phyloP scores from a whole-genome alignment of 768 basidiomycete genomes.

The Amanita rimosa region DNA sequence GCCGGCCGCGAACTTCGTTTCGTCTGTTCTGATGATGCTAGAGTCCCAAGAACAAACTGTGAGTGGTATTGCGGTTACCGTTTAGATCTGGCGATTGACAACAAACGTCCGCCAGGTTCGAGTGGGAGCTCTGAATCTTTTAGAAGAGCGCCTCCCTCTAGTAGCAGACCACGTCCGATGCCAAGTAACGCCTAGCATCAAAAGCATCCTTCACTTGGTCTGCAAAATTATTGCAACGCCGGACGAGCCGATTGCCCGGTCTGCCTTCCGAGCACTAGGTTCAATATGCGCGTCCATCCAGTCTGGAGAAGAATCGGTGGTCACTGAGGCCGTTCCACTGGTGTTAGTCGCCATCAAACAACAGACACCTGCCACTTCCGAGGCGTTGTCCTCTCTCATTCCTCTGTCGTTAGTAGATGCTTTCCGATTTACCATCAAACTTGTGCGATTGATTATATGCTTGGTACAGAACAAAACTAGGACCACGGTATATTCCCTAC shows the following conservation, averaged over 20 bases:
- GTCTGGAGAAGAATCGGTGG: conserved; percentile 52
- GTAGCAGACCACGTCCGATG: conserved; percentile 47
- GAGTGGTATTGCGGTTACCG: conserved; percentile 9
- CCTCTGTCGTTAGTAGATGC: conserved; percentile 46
- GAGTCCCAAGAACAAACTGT: conserved; percentile 43
- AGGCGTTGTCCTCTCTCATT: conserved; percentile 44
- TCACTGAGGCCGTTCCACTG: conserved; percentile 49
- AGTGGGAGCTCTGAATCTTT: conserved; percentile 55
- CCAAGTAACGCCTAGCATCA: conserved; percentile 35
- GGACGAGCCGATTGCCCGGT: conserved; percentile 25
- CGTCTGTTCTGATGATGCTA: conserved; percentile 43
- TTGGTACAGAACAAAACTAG: conserved; percentile 51
- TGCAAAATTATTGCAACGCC: conserved; percentile 34
- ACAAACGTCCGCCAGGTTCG: conserved; percentile 33
- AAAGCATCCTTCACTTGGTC: conserved; percentile 40
- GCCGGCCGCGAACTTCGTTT: conserved; percentile 60
- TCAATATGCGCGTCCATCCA: conserved; percentile 47
- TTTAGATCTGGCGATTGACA: neutral
- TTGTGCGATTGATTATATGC: conserved; percentile 5
- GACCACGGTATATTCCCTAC: conserved; percentile 81
- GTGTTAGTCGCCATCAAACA: conserved; percentile 38
- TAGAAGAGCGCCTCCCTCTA: conserved; percentile 53
- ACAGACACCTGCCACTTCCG: conserved; percentile 18
- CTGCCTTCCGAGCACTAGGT: conserved; percentile 50
- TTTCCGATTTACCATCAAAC: neutral